Evolutionary conservation across 495 filamentous ascomycete species (phyloP).

Genomic region (Recurvomyces mirabilis): DNA sequence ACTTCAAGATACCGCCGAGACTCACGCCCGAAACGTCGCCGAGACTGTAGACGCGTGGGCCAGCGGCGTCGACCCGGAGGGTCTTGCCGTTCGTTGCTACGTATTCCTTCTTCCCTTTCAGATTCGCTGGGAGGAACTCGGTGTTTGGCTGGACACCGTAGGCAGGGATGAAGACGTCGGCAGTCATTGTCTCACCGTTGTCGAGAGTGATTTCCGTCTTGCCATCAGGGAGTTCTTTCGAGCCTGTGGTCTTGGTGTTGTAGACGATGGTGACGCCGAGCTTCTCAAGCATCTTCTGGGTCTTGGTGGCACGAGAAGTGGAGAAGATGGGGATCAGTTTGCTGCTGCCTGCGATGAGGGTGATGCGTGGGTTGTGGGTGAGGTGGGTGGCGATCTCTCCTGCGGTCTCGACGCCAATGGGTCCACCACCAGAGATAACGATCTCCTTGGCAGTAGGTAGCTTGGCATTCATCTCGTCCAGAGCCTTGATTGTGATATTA

Average conservation of each 20-base stretch:
- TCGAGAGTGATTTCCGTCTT: constrained; percentile 25
- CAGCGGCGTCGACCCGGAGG: constrained; percentile 39
- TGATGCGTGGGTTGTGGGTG: constrained; percentile 35
- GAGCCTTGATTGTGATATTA: constrained; percentile 16
- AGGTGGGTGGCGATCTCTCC: constrained; percentile 37
- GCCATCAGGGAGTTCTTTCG: constrained; percentile 19
- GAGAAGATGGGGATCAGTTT: constrained; percentile 39
- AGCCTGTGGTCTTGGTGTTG: constrained; percentile 22
- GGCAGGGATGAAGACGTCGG: constrained; percentile 42
- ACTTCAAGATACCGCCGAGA: constrained; percentile 31
- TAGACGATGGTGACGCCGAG: constrained; percentile 38
- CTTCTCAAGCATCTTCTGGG: constrained; percentile 34
- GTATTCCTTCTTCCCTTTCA: constrained; percentile 31
- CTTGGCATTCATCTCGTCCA: constrained; percentile 19
- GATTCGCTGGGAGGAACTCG: constrained; percentile 27
- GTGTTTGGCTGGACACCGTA: constrained; percentile 39
- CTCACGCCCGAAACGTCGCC: constrained; percentile 33
- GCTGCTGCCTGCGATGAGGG: constrained; percentile 31
- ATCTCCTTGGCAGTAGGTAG: constrained; percentile 32
- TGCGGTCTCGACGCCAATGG: constrained; percentile 51
- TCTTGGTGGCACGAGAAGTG: constrained; percentile 28
- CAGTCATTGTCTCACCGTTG: constrained; percentile 31
- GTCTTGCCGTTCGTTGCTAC: constrained; percentile 35
- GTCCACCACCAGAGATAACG: constrained; percentile 49
- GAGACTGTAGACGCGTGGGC: constrained; percentile 37